phyloP scores from a whole-genome alignment of 345 rosid species.

The Acer campestre region DNA sequence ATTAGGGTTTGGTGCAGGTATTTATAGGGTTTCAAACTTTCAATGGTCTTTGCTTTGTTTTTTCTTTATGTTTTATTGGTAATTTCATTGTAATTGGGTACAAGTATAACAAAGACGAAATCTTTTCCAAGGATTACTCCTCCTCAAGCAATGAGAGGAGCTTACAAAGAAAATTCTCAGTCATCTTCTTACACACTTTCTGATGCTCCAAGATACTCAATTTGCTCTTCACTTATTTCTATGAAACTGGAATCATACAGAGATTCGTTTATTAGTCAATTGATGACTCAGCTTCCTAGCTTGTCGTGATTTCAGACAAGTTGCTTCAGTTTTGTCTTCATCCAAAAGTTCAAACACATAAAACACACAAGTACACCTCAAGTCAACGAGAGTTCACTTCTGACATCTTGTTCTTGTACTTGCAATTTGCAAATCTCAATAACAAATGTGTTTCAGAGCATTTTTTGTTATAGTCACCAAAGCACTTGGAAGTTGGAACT shows the following conservation, averaged over 20 bases:
- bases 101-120: neutral
- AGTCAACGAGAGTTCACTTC: neutral
- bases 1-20: neutral
- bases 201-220: neutral
- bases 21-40: neutral
- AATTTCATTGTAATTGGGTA: neutral
- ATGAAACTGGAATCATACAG: neutral
- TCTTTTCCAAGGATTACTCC: neutral
- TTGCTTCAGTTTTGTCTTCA: neutral
- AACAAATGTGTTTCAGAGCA: neutral
- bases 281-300: neutral
- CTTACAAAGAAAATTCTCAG: slow-evolving; percentile 1
- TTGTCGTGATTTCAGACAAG: neutral
- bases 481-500: neutral
- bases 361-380: neutral
- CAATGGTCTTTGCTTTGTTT: neutral
- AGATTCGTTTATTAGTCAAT: neutral
- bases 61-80: neutral
- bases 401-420: neutral
- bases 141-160: neutral
- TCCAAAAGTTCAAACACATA: neutral
- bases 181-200: neutral
- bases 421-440: neutral
- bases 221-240: neutral
- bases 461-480: neutral